phyloP scores from a whole-genome alignment of 768 basidiomycete species.

The Cyclocybe aegerita region DNA sequence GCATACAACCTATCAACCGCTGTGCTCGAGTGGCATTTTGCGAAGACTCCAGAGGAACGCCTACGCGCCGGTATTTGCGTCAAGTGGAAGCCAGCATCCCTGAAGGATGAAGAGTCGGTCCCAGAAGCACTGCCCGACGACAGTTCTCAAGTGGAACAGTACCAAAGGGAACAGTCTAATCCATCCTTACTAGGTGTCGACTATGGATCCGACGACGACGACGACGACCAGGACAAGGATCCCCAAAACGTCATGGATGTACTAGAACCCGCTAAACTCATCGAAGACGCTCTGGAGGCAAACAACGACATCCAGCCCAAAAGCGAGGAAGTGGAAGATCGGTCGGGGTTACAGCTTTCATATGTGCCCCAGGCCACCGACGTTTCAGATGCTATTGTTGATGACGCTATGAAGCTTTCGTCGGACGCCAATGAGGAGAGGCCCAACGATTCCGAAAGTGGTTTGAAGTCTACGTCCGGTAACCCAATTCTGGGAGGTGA shows the following conservation, averaged over 20 bases:
- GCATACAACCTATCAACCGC: slow-evolving; percentile 83
- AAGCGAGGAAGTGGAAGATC: slow-evolving; percentile 57
- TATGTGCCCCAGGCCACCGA: slow-evolving; percentile 8
- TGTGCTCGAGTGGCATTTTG: slow-evolving; percentile 86
- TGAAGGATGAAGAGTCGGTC: slow-evolving; percentile 29
- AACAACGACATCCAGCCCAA: slow-evolving; percentile 26
- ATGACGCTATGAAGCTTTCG: background rate
- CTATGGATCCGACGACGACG: slow-evolving; percentile 69
- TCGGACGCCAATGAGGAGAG: background rate
- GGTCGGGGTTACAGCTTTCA: slow-evolving; percentile 27
- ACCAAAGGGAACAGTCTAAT: slow-evolving; percentile 18
- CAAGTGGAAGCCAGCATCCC: slow-evolving; percentile 54
- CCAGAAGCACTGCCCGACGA: slow-evolving; percentile 29
- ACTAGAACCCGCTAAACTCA: slow-evolving; percentile 49
- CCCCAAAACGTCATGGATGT: slow-evolving; percentile 55
- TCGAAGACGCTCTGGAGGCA: slow-evolving; percentile 59
- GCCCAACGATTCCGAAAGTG: slow-evolving; percentile 22
- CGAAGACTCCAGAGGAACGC: slow-evolving; percentile 63
- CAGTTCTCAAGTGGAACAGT: slow-evolving; percentile 24
- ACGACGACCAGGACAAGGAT: slow-evolving; percentile 58
- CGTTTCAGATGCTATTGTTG: slow-evolving; percentile 1
- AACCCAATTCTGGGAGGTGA: slow-evolving; percentile 49
- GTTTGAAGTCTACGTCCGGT: slow-evolving; percentile 54
- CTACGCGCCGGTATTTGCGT: slow-evolving; percentile 65
- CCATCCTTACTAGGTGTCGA: slow-evolving; percentile 42